phyloP scores from a whole-genome alignment of 2,329 filamentous ascomycete species.

The Epichloe bromicola region DNA sequence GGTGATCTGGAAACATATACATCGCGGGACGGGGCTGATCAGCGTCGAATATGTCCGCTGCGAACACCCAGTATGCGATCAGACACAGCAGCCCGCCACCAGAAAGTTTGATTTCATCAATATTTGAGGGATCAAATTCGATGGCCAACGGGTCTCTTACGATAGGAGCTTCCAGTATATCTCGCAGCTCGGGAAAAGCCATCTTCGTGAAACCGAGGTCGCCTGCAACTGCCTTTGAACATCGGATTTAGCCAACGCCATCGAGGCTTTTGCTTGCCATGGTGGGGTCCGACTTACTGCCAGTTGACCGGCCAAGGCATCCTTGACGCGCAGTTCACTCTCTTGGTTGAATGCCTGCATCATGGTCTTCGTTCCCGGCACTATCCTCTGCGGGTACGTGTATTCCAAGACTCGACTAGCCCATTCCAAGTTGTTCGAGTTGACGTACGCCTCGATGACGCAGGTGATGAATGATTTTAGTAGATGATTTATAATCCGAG shows the following conservation, averaged over 20 bases:
- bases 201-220: constrained; percentile 43
- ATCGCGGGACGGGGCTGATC: constrained; percentile 39
- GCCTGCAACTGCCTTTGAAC: constrained; percentile 44
- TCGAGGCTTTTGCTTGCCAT: background rate
- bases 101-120: constrained; percentile 43
- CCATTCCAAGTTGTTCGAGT: constrained; percentile 47
- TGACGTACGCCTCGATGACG: constrained; percentile 60
- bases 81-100: constrained; percentile 46
- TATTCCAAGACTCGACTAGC: constrained; percentile 54
- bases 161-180: constrained; percentile 28
- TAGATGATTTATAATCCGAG: constrained; percentile 47
- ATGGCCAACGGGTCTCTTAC: constrained; percentile 31
- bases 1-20: constrained; percentile 48
- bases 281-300: constrained; percentile 33
- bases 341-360: constrained; percentile 53
- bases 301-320: constrained; percentile 59
- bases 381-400: constrained; percentile 48
- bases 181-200: constrained; percentile 32
- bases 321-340: constrained; percentile 44
- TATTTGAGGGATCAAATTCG: constrained; percentile 32
- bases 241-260: background rate
- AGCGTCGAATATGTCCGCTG: constrained; percentile 46
- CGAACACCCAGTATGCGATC: constrained; percentile 49
- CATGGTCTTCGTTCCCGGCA: constrained; percentile 48
- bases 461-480: constrained; percentile 69